Conservation (phyloP, 441 rosid species). For the Flueggea neowawraea region DNA sequence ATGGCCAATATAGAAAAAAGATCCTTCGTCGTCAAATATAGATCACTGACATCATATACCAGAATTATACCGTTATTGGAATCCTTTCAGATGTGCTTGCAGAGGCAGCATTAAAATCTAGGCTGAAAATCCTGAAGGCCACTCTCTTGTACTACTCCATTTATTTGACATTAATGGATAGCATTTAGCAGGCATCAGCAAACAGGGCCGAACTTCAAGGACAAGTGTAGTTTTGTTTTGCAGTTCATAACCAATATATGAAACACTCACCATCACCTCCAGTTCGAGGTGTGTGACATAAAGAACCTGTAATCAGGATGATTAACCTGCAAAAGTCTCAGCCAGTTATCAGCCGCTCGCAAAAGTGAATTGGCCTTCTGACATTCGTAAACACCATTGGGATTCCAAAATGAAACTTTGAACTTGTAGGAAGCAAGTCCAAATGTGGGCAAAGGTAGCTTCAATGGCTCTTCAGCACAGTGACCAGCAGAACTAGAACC, state of each 20-base stretch:
- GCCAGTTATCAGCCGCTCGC: conserved; percentile 72
- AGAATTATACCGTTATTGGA: too few relatives aligned
- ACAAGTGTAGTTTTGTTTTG: not conserved
- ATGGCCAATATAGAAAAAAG: not conserved
- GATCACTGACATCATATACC: too few relatives aligned
- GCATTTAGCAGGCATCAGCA: too few relatives aligned
- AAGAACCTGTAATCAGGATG: conserved; percentile 85
- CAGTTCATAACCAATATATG: not conserved
- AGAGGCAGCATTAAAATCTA: too few relatives aligned
- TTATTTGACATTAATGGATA: too few relatives aligned
- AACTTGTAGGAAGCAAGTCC: conserved; percentile 87
- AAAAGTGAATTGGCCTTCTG: conserved; percentile 52
- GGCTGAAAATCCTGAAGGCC: too few relatives aligned
- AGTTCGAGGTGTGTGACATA: conserved; percentile 37
- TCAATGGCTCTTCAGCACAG: conserved; percentile 25
- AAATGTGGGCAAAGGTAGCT: conserved; percentile 57
- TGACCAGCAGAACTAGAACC: conserved; percentile 30
- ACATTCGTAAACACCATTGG: conserved; percentile 49
- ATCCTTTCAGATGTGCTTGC: too few relatives aligned
- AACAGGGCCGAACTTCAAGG: not conserved
- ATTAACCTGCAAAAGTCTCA: conserved; percentile 53
- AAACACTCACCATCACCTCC: conserved; percentile 14
- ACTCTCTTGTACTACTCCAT: too few relatives aligned
- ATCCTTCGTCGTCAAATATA: not conserved
- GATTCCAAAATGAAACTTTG: conserved; percentile 72